Evolutionary conservation across 2,329 filamentous ascomycete species (phyloP).

Genomic region (Colletotrichum sublineola): DNA sequence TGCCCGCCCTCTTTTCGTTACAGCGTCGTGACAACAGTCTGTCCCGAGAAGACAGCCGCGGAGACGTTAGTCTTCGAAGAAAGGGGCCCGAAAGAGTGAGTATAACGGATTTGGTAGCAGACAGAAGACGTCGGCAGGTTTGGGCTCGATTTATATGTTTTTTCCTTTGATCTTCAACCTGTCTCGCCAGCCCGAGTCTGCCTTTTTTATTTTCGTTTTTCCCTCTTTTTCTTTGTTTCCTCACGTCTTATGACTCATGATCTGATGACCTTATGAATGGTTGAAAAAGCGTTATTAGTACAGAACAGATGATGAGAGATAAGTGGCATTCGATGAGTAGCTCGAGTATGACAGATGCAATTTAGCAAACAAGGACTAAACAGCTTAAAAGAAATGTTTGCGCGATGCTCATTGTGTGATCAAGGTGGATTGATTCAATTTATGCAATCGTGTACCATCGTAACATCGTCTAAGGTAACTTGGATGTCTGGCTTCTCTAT

Average conservation of each 20-base stretch:
- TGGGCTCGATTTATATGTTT: not conserved
- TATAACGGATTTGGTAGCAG: not conserved
- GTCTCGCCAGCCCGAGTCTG: not conserved
- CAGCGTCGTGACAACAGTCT: not conserved
- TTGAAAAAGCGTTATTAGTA: not conserved
- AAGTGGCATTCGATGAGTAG: not conserved
- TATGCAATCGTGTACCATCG: slow-evolving; percentile 41
- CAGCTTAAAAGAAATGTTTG: not conserved
- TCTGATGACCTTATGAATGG: not conserved
- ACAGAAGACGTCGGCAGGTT: slow-evolving; percentile 2
- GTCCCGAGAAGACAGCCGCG: too few species aligned
- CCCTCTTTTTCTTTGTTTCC: not conserved
- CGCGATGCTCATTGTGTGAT: not conserved
- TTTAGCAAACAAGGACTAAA: not conserved
- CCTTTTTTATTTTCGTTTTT: not conserved
- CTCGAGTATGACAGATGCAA: not conserved
- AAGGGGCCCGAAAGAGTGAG: not conserved
- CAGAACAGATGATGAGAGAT: not conserved
- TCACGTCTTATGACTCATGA: not conserved
- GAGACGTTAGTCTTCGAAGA: not conserved
- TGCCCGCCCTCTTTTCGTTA: not conserved
- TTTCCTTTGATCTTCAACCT: not conserved
- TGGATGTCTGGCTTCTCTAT: slow-evolving; percentile 36
- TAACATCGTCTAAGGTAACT: slow-evolving; percentile 37
- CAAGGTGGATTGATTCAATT: slow-evolving; percentile 41